Evolutionary conservation across 148 eudicot genomes (phyloP), one percentile per base, ranked within the genome.

Genomic region (Persicaria maculosa): DNA sequence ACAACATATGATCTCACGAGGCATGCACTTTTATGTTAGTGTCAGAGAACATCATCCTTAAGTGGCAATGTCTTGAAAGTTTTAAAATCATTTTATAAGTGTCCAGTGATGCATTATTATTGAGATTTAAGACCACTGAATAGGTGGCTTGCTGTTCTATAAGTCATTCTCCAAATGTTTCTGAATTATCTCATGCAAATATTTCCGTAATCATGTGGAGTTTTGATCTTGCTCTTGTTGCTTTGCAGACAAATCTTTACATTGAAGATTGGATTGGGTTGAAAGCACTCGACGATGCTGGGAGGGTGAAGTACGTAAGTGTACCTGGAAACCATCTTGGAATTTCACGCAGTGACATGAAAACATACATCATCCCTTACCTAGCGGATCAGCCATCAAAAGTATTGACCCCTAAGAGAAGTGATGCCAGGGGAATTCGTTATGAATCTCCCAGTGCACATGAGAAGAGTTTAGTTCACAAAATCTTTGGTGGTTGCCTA

Each of bases 211-310:
- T 31, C 40, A 31, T 31, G 0, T 31, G 46, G 1, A 7, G 74
- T 36, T 19, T 71, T 48, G 4, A 71, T 48, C n/a, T 31, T 71
- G 40, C 40, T 2, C 40, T 50, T 50, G 6, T 31, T 31, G 40
- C 4, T 62, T 50, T 79, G 74, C 80, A 93, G 97, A 89, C 95
- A 31, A 47, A 83, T 78, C 96, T 94, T 14, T 90, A 91, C 50
- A 76, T 69, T 11, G 98, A 94, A 58, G 98, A 94, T 75, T 94
- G 98, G 98, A 91, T 94, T 68, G 98, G 98, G 74, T 81, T 94
- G 78, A 91, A 79, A 80, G 78, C 88, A 65, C 83, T 94, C 57
- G 89, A 94, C 65, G 92, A 89, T 50, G 88, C 89, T 40, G 97
- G 97, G 14, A 87, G 76, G 79, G 93, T 91, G 5, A 81, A 91